Evolutionary conservation across 768 basidiomycete genomes (phyloP), one percentile per base, ranked within the genome.

Genomic region (Agaricus blazei): DNA sequence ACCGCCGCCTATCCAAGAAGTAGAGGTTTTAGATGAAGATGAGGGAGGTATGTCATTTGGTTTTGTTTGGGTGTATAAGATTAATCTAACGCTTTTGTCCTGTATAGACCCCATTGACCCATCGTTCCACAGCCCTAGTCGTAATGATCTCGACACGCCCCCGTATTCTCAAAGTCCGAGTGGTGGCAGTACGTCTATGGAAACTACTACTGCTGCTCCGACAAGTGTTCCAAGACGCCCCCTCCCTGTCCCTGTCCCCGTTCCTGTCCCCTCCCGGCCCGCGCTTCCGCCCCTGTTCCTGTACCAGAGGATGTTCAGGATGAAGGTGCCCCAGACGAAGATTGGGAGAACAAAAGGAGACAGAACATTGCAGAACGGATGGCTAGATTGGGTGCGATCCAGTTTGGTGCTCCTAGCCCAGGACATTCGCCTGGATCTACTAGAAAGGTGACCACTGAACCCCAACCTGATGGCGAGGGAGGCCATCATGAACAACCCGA

Each of bases 351-450:
- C 24, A 70, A 68, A 2, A 76, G 85, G 47, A 79, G 85, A 24
- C 77, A 76, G 29, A 88, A 88, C 1, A 90, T 97, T 37, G 92
- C 93, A 1, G 93, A 96, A 56, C 80, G 94, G n/a, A 95, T 97
- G 93, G 93, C 93, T 1, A 91, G 85, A 63, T 75, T 97, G 0
- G 92, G 94, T 14, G 91, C 90, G 3, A 85, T 96, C 65, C 82
- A 80, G 58, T 88, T 94, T 60, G 91, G 91, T 1, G 83, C 79
- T 3, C 61, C 61, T 14, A 29, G 31, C 24, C 23, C 43, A 15
- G 51, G 41, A n/a, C 23, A 42, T n/a, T 40, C 41, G 9, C 48
- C 40, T 34, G 23, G 34, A 44, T 69, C 71, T 42, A 52, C 76
- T 24, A 49, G 29, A 27, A 41, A 48, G 40, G 43, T 7, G n/a